Evolutionary conservation across 768 basidiomycete genomes (phyloP), one percentile per base, ranked within the genome.

Genomic region (Suillus weaverae): DNA sequence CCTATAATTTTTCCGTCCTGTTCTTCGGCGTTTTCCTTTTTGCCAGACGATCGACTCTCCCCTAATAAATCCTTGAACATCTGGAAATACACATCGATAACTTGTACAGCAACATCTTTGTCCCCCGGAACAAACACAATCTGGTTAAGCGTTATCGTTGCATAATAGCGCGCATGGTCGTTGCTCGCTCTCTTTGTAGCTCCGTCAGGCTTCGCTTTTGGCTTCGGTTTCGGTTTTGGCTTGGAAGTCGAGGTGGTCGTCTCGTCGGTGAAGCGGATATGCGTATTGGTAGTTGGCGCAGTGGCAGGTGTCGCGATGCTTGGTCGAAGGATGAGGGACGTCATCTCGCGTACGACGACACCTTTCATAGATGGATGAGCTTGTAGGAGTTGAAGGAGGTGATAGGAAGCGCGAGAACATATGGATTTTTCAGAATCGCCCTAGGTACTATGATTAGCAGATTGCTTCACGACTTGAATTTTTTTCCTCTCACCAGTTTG

Each of bases 81-180:
- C 79, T 95, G 90, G 71, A 99, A 99, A 78, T 99, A 98, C 4
- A 95, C 84, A 60, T 95, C 90, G 22, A 98, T 88, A 66, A 98
- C 81, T 66, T 86, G 84, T 54, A 88, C 77, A 16, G 95, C 91
- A 11, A 95, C 91, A 0, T 86, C 86, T 10, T 85, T 81, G 69
- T 97, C 95, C 11, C 82, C 79, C 11, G 80, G 73, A 11, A 81
- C 80, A 36, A 98, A 81, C 46, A 94, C 86, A 64, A 96, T 89
- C 77, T 99, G 97, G 74, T 98, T 98, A 69, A 98, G 89, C 0
- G 97, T 97, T 72, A 97, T 94, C 6, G 91, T 83, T 18, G 94
- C 88, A 75, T 98, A 99, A 78, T 99, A 99, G 59, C 89, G 84
- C 0, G 89, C 90, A 75, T 98, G 95, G 16, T 83, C 79, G 69